Percentiles rank a stretch among this genome's conserved stretches.
Conservation (phyloP, 2,329 filamentous ascomycete genomes). For the Nemania serpens region DNA sequence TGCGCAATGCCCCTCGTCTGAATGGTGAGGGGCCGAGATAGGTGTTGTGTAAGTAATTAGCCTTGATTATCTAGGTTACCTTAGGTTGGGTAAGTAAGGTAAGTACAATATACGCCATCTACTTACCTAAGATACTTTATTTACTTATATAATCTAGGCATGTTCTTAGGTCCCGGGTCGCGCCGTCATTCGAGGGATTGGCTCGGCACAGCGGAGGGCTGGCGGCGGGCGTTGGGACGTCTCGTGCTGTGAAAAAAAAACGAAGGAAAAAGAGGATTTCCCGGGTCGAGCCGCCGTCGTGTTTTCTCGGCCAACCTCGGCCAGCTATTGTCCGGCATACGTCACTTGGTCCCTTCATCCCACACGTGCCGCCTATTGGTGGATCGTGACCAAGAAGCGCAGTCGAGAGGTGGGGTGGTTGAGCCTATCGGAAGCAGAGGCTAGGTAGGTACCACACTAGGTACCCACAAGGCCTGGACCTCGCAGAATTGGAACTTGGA, state of each 20-base stretch:
- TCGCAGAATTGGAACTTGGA: too few relatives aligned
- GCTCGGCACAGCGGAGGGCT: constrained; percentile 24
- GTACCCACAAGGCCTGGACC: neutral
- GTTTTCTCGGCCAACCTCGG: constrained; percentile 34
- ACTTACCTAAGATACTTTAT: too few relatives aligned
- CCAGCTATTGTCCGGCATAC: constrained; percentile 29
- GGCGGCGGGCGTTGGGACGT: neutral
- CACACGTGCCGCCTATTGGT: constrained; percentile 15
- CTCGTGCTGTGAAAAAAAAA: constrained; percentile 33
- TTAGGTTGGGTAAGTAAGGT: too few relatives aligned
- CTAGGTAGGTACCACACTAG: neutral
- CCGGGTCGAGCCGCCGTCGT: constrained; percentile 36
- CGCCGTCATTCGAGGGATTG: constrained; percentile 4
- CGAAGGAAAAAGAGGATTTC: constrained; percentile 43
- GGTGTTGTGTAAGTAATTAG: too few relatives aligned
- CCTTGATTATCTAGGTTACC: too few relatives aligned
- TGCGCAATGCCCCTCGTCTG: too few relatives aligned
- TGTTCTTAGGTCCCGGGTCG: constrained; percentile 3
- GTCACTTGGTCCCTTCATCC: constrained; percentile 32
- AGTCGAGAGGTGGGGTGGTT: neutral
- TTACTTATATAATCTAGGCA: neutral
- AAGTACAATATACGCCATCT: too few relatives aligned
- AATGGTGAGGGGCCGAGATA: too few relatives aligned
- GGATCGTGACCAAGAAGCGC: constrained; percentile 17
- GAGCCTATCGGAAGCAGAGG: neutral